Base-by-base conservation (phyloP, 2,329 filamentous ascomycete genomes). In the Leptodontidium sp. region DNA sequence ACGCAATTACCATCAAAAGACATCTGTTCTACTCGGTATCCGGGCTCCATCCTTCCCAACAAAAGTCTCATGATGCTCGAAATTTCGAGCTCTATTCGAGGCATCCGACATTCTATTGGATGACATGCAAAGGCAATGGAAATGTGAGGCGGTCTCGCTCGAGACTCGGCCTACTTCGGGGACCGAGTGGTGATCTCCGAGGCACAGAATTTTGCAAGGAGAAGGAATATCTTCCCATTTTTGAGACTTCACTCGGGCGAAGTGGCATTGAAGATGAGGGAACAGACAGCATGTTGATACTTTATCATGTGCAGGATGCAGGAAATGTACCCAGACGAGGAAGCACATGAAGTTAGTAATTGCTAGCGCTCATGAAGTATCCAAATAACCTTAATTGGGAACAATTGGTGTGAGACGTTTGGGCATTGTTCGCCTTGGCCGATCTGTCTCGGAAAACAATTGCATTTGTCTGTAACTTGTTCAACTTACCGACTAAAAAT, bases 201-300 rank as follows among this genome's bases (percentile, higher is more conserved):
- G 52, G 15, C 35, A 4, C 8, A n/a, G 6, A 4, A 15, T 17
- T 26, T 5, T 55, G 15, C 8, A 55, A 55, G 52, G 29, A 55
- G 52, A 29, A 55, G 52, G 17, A 17, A 35, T n/a, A 35, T n/a
- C 52, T 55, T 29, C 29, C 26, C 14, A 55, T 35, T 53, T 26
- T 55, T 26, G 4, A 35, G 4, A 35, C 14, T 17, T 55, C n/a
- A 4, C 14, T 55, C 29, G 52, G 52, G 52, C 52, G 52, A 55
- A 7, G 29, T 55, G 52, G 52, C 29, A 55, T n/a, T 55, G 52
- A 15, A 55, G 52, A 55, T 55, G 52, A 55, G 26, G 26, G 29
- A n/a, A 11, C n/a, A n/a, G 15, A 35, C 4, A 8, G 5, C 26
- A 24, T 1, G 29, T n/a, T 11, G 52, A n/a, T 55, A 9, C 17